phyloP scores from a whole-genome alignment of 1,284 basidiomycete genomes.

The Inonotus obliquus region DNA sequence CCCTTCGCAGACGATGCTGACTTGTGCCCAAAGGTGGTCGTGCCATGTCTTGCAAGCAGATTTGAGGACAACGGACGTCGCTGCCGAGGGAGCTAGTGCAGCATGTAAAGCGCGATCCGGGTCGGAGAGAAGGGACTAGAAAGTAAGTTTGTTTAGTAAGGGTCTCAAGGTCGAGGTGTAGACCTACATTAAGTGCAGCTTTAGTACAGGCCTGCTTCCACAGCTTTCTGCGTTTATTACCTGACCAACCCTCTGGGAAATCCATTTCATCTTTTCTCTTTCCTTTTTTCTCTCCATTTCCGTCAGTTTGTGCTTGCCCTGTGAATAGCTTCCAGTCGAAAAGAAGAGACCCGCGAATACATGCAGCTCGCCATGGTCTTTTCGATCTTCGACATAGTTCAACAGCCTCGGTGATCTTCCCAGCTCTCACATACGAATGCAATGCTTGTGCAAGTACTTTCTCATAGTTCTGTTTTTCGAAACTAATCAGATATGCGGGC shows the following conservation, averaged over 20 bases:
- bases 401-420: slow-evolving; percentile 78
- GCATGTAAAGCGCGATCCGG: slow-evolving; percentile 86
- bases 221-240: slow-evolving; percentile 68
- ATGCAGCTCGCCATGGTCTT: slow-evolving; percentile 89
- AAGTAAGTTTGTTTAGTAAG: not conserved
- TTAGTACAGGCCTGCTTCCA: slow-evolving; percentile 85
- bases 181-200: slow-evolving; percentile 70
- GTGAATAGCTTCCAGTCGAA: slow-evolving; percentile 70
- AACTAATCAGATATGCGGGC: not conserved
- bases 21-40: slow-evolving; percentile 91
- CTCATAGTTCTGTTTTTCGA: slow-evolving; percentile 61
- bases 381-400: slow-evolving; percentile 80
- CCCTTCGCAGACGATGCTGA: slow-evolving; percentile 83
- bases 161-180: not conserved
- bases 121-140: slow-evolving; percentile 60
- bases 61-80: slow-evolving; percentile 73
- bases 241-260: slow-evolving; percentile 50
- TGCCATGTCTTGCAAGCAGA: slow-evolving; percentile 88
- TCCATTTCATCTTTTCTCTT: slow-evolving; percentile 24
- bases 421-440: slow-evolving; percentile 77
- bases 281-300: slow-evolving; percentile 34
- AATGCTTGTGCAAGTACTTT: slow-evolving; percentile 69
- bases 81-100: slow-evolving; percentile 73
- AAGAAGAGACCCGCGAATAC: slow-evolving; percentile 73
- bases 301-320: slow-evolving; percentile 39